Evolutionary conservation across 2,329 filamentous ascomycete genomes (phyloP), one percentile per base, ranked within the genome.

Genomic region (Beauveria sp.): DNA sequence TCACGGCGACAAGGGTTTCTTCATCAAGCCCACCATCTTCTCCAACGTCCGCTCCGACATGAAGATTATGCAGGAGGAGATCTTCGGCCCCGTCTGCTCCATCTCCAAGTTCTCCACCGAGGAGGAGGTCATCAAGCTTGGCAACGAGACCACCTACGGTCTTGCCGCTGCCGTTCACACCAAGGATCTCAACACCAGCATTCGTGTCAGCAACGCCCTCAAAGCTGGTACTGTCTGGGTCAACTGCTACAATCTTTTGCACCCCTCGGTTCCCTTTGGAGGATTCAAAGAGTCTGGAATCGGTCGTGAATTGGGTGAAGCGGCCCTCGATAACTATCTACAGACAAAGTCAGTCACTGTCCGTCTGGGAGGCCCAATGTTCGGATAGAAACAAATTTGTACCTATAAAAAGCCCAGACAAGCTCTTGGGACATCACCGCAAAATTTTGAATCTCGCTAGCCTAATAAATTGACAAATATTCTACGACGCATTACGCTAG

Each of bases 1-100:
- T 70, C 86, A 87, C 76, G 89, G 89, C 65, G 73, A 80, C 71
- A 86, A 90, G 80, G 89, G 89, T 64, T 93, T 88, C 83, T 93
- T 92, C 81, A 92, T 93, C 76, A 79, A 92, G 80, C 90, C 90
- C 42, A 93, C 90, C 71, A 90, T 93, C 78, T 93, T 95, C 82
- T 85, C 83, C 75, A 86, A 90, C 71, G 90, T 93, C 67, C 84
- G 79, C 60, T 79, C 85, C 67, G 83, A 92, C 74, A 93, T 93
- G 89, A 91, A 89, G 83, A 93, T 95, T 71, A 86, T 90, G 77
- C 83, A 90, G 76, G 89, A 93, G 78, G 90, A 95, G 79, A 93
- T 95, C 75, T 95, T 95, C 73, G 90, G 90, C 65, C 90, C 90
- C 63, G 90, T 95, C 65, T 88, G 86, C 79, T 83, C 87, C 68